Evolutionary conservation across 345 rosid genomes (phyloP), one percentile per base, ranked within the genome.

Genomic region (Camelina sativa): DNA sequence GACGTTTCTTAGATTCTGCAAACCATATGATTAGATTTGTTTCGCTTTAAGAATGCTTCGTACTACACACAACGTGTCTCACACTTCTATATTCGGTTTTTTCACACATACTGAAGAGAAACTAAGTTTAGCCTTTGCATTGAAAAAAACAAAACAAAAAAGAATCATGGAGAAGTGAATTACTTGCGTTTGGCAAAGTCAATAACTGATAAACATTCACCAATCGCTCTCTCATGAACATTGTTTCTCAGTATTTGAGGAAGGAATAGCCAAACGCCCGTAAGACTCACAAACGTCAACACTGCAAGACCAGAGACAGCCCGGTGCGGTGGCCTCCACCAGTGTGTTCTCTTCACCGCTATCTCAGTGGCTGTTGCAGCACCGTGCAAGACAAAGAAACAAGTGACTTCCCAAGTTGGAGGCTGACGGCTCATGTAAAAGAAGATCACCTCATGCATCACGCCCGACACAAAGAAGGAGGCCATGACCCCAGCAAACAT

Each of bases 361-460:
- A 86, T 68, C 85, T 92, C 96, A 1, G 73, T 5, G 0, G 51
- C 77, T 66, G 88, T 71, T 12, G 85, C 86, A 5, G 76, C 62
- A 34, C 91, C 96, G 15, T 87, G 91, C 4, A 91, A 41, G 50
- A 85, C 63, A 62, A 89, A 90, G 74, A 84, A 90, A 75, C 84
- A 86, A 19, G 89, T 86, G 59, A 89, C 86, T 83, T 90, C 95
- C 95, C 95, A 86, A 17, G 97, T 86, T 25, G 97, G 93, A 19
- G 72, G 57, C 50, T 28, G 80, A 12, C 84, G 82, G 12, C 73
- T 80, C 2, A 77, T 0, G 19, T 90, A 82, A 34, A 73, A 87
- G 56, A 79, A 87, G 28, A 92, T 5, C 23, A 85, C 32, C 67
- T 92, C 95, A 69, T 89, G 93, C 91, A 92, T 90, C 5, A 85